Conservation (phyloP, 2,329 filamentous ascomycete genomes). For the Cladophialophora chaetospira region DNA sequence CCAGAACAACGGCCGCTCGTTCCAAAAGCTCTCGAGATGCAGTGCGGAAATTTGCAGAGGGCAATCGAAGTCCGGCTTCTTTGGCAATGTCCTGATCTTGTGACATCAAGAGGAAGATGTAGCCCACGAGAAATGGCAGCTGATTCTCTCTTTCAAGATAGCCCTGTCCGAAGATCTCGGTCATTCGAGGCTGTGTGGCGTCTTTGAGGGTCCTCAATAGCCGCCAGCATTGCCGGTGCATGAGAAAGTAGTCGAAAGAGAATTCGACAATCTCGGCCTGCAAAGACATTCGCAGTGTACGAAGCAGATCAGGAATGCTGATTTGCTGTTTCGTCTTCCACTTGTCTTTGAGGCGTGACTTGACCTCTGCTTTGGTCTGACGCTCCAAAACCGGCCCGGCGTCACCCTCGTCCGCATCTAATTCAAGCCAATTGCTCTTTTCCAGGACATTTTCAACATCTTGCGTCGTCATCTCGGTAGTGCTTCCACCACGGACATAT, state of each 20-base stretch:
- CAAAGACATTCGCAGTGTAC: slow-evolving; percentile 39
- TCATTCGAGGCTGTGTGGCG: slow-evolving; percentile 28
- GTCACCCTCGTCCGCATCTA: slow-evolving; percentile 14
- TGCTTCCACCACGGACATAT: slow-evolving; percentile 34
- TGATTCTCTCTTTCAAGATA: slow-evolving; percentile 46
- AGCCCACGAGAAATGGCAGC: slow-evolving; percentile 47
- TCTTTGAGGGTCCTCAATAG: slow-evolving; percentile 3
- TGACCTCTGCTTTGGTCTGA: background rate
- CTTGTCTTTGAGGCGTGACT: slow-evolving; percentile 8
- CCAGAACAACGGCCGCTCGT: background rate
- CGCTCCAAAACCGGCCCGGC: background rate
- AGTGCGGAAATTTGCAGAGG: background rate
- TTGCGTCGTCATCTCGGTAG: slow-evolving; percentile 39
- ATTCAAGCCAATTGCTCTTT: slow-evolving; percentile 34
- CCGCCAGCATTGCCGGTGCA: slow-evolving; percentile 48
- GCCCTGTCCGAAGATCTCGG: slow-evolving; percentile 37
- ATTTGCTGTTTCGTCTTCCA: slow-evolving; percentile 13
- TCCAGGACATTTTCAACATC: slow-evolving; percentile 43
- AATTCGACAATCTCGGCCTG: slow-evolving; percentile 43
- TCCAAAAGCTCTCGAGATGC: slow-evolving; percentile 1
- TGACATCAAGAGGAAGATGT: slow-evolving; percentile 38
- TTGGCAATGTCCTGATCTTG: background rate
- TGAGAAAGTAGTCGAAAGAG: slow-evolving; percentile 47
- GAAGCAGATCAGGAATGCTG: slow-evolving; percentile 36
- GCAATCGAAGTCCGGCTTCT: background rate